These are phyloP conservation scores for Aurinia saxatilis DNA, from an alignment of 345 rosid species.

Conservation along the genomic window DNA sequence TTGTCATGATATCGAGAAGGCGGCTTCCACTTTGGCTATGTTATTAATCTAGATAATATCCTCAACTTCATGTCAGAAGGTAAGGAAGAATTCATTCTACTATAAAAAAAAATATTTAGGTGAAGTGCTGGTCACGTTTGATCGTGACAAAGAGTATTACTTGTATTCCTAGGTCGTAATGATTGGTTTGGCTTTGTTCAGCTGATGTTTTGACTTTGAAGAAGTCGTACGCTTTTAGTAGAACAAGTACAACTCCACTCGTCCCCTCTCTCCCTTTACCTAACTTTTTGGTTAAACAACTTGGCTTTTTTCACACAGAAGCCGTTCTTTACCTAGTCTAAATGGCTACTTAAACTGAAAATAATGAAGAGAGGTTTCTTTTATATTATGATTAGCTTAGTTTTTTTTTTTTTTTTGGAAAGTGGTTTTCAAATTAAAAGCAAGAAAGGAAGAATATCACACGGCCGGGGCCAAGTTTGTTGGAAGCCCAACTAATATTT, in stretches of 20 bases:
- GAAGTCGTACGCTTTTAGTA: conserved; percentile 1
- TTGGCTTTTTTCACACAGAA: not conserved
- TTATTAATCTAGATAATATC: not conserved
- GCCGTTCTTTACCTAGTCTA: not conserved
- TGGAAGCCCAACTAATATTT: too few relatives aligned
- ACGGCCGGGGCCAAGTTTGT: too few relatives aligned
- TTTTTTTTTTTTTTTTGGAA: too few relatives aligned
- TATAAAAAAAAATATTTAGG: not conserved
- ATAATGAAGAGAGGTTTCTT: not conserved
- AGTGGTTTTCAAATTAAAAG: too few relatives aligned
- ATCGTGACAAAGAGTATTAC: not conserved
- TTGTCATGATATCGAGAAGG: conserved; percentile 3
- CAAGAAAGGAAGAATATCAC: too few relatives aligned
- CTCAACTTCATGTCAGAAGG: not conserved
- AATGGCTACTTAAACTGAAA: not conserved
- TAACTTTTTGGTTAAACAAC: conserved; percentile 13
- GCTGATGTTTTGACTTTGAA: conserved; percentile 24
- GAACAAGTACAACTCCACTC: not conserved
- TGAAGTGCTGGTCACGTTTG: conserved; percentile 23
- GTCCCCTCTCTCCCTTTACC: not conserved
- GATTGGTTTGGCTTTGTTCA: conserved; percentile 25
- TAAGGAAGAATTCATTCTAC: not conserved
- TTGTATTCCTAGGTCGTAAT: conserved; percentile 10
- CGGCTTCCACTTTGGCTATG: not conserved
- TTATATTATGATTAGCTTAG: not conserved